Evolutionary conservation across 176 grass and related monocot genomes (phyloP).

Genomic region (bread wheat (Triticum aestivum)): DNA sequence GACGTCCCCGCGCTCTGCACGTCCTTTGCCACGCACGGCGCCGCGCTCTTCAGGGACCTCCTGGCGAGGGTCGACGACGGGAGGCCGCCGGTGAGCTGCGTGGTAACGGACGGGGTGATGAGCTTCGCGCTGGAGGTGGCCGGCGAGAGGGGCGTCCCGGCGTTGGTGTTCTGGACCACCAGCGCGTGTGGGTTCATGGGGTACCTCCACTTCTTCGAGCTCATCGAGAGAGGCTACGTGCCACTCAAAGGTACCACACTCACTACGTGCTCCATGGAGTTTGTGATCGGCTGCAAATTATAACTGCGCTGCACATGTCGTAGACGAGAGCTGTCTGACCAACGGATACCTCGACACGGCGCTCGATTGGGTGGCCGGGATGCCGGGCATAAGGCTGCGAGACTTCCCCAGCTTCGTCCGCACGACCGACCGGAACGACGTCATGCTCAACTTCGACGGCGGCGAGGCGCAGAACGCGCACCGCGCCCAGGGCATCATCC

Average conservation of each 20-base stretch:
- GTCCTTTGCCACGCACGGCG: conserved; percentile 28
- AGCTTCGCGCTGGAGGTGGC: conserved; percentile 46
- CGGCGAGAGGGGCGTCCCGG: conserved; percentile 35
- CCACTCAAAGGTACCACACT: conserved; percentile 45
- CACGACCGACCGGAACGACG: conserved; percentile 47
- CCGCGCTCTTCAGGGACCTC: conserved; percentile 28
- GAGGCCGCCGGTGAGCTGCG: conserved; percentile 42
- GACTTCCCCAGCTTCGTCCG: conserved; percentile 65
- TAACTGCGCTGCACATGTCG: neutral
- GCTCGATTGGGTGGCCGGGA: conserved; percentile 51
- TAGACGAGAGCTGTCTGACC: conserved; percentile 41
- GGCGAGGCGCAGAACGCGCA: conserved; percentile 43
- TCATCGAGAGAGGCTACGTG: conserved; percentile 46
- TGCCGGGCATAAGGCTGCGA: conserved; percentile 33
- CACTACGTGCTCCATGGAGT: neutral
- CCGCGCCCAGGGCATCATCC: conserved; percentile 46
- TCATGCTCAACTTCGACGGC: conserved; percentile 45
- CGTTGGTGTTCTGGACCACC: conserved; percentile 47
- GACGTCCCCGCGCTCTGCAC: conserved; percentile 46
- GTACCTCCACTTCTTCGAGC: conserved; percentile 41
- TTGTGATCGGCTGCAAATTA: neutral
- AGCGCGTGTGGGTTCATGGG: conserved; percentile 56
- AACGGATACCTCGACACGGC: conserved; percentile 56
- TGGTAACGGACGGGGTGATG: conserved; percentile 50
- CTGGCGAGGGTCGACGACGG: conserved; percentile 30